These are phyloP conservation scores for Termitomyces sp. DNA, from an alignment of 768 basidiomycete genomes.

Conservation along the genomic window DNA sequence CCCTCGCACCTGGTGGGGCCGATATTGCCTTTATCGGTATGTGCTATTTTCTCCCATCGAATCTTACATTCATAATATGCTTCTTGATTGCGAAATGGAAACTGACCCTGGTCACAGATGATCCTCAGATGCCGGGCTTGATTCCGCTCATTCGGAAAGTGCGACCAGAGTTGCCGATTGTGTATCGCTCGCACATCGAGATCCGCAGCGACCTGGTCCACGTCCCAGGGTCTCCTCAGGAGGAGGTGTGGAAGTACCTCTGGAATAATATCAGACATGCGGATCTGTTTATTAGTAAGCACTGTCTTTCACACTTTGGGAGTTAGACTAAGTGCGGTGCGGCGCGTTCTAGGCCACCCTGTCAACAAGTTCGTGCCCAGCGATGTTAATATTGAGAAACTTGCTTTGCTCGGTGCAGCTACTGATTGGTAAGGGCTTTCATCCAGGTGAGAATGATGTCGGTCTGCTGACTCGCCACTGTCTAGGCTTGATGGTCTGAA, in stretches of 20 bases:
- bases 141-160: conserved; percentile 89
- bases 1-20: conserved; percentile 76
- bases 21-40: conserved; percentile 87
- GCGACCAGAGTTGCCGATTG: conserved; percentile 80
- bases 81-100: background rate
- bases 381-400: conserved; percentile 69
- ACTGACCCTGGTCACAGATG: conserved; percentile 39
- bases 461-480: background rate
- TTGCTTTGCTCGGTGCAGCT: conserved; percentile 75
- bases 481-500: conserved; percentile 88
- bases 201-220: conserved; percentile 87
- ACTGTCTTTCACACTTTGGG: background rate
- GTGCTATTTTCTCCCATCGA: conserved; percentile 10
- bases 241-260: conserved; percentile 92
- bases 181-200: conserved; percentile 96
- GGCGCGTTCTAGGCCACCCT: conserved; percentile 57
- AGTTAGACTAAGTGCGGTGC: background rate
- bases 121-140: conserved; percentile 92
- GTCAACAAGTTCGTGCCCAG: conserved; percentile 92
- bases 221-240: conserved; percentile 76
- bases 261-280: conserved; percentile 90
- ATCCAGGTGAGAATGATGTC: background rate
- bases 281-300: conserved; percentile 84
- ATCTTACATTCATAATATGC: background rate
- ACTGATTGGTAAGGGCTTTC: conserved; percentile 67